Evolutionary conservation across 306 rosid genomes (phyloP).

Genomic region (Aeschynomene evenia): DNA sequence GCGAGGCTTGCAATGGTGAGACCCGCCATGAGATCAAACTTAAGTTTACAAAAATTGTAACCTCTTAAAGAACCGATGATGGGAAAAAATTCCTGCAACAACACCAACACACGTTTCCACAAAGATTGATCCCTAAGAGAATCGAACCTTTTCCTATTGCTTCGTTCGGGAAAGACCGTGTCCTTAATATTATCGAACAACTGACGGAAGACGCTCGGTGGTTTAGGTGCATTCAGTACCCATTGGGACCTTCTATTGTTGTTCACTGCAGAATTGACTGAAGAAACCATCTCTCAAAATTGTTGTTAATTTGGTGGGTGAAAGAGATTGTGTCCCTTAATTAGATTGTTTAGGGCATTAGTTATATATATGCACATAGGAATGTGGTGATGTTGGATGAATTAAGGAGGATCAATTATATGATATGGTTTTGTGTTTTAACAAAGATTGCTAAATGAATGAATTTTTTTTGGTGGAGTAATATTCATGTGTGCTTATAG

Average conservation of each 20-base stretch:
- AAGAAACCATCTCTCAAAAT: slow-evolving; percentile 16
- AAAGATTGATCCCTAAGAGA: slow-evolving; percentile 37
- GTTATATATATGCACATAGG: background rate
- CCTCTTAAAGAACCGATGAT: slow-evolving; percentile 45
- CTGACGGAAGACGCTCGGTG: slow-evolving; percentile 48
- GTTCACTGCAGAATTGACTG: background rate
- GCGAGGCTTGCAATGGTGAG: slow-evolving; percentile 70
- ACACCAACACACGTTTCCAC: background rate
- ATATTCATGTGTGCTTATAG: background rate
- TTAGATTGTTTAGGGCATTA: background rate
- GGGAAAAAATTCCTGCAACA: slow-evolving; percentile 45
- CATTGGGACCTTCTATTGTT: slow-evolving; percentile 39
- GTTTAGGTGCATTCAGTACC: slow-evolving; percentile 64
- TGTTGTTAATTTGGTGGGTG: too few species aligned
- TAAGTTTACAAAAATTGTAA: slow-evolving; percentile 44
- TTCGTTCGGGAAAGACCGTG: slow-evolving; percentile 10
- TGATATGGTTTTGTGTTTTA: background rate
- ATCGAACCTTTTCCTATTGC: slow-evolving; percentile 10
- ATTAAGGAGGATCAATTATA: background rate
- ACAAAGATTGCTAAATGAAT: too few species aligned
- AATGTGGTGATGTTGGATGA: too few species aligned
- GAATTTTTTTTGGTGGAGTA: slow-evolving; percentile 2
- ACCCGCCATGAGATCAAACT: slow-evolving; percentile 62
- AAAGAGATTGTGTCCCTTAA: background rate
- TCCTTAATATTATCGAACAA: slow-evolving; percentile 31